Conservation (phyloP, 1,139 yeast species). For the Pichia sp. region DNA sequence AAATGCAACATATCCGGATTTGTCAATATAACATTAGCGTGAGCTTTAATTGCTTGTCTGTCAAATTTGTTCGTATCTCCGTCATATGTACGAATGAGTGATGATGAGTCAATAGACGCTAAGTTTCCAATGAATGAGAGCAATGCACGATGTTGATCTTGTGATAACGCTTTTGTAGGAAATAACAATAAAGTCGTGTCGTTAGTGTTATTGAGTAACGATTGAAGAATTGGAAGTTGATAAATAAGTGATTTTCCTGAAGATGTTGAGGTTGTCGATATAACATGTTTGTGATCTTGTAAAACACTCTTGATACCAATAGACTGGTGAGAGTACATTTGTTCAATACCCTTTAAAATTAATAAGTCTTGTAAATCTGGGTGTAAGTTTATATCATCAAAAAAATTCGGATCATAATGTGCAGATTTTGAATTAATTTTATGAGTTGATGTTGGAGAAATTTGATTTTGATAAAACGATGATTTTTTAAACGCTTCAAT, state of each 20-base stretch:
- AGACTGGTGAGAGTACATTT: constrained; percentile 75
- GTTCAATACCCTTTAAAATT: constrained; percentile 38
- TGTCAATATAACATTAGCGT: constrained; percentile 78
- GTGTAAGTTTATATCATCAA: constrained; percentile 9
- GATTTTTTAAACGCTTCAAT: constrained; percentile 40
- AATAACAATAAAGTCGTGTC: constrained; percentile 81
- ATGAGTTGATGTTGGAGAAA: constrained; percentile 41
- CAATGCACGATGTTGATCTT: constrained; percentile 84
- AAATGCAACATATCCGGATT: constrained; percentile 94
- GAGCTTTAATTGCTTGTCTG: constrained; percentile 48
- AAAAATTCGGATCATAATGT: constrained; percentile 11
- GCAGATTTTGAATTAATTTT: constrained; percentile 37
- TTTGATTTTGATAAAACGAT: constrained; percentile 55
- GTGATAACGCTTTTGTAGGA: constrained; percentile 96
- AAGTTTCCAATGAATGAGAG: constrained; percentile 49
- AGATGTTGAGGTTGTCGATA: constrained; percentile 88
- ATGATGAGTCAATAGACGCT: constrained; percentile 20
- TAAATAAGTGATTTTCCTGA: constrained; percentile 92
- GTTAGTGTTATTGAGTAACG: constrained; percentile 42
- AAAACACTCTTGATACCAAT: constrained; percentile 58
- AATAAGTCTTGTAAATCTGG: constrained; percentile 10
- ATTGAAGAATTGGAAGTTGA: constrained; percentile 72
- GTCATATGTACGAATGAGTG: constrained; percentile 71
- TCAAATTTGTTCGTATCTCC: constrained; percentile 74
- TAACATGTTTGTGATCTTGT: constrained; percentile 55